Evolutionary conservation across 2,329 filamentous ascomycete species (phyloP).

Genomic region (Fonsecaea multimorphosa): DNA sequence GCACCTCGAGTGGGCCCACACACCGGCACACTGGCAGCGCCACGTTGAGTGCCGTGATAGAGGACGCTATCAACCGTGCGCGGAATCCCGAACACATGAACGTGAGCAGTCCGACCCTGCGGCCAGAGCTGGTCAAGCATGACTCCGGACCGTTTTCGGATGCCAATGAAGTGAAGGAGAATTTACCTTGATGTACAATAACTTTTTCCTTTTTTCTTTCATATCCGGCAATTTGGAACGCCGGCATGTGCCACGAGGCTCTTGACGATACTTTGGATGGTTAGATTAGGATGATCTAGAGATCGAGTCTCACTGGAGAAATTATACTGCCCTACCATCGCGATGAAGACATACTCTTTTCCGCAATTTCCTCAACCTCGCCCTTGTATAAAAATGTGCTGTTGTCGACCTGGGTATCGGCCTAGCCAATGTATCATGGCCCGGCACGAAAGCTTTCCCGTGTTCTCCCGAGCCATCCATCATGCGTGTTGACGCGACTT

Average conservation of each 20-base stretch:
- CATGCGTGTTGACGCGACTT: background rate
- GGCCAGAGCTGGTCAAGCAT: conserved; percentile 41
- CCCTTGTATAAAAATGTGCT: background rate
- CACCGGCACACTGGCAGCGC: conserved; percentile 40
- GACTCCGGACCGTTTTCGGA: conserved; percentile 53
- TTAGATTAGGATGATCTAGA: conserved; percentile 20
- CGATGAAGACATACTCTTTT: background rate
- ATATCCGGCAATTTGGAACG: conserved; percentile 2
- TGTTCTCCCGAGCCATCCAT: too few species aligned
- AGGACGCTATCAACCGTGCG: conserved; percentile 42
- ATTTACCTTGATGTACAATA: conserved; percentile 33
- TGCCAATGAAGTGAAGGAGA: conserved; percentile 49
- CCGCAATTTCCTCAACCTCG: background rate
- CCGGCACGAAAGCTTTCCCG: too few species aligned
- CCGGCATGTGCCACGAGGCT: conserved; percentile 24
- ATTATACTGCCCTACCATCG: background rate
- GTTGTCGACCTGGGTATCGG: background rate
- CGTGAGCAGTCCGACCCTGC: conserved; percentile 33
- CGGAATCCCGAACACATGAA: conserved; percentile 32
- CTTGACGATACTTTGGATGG: conserved; percentile 26
- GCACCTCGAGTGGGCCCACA: conserved; percentile 22
- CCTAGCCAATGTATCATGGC: too few species aligned
- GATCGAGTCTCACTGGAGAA: conserved; percentile 10
- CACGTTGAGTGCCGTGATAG: conserved; percentile 44
- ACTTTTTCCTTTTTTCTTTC: conserved; percentile 16